Percentiles rank a stretch among this genome's conserved stretches.
phyloP scores from a whole-genome alignment of 2,329 filamentous ascomycete species.

The Leptoxyphium fumago region DNA sequence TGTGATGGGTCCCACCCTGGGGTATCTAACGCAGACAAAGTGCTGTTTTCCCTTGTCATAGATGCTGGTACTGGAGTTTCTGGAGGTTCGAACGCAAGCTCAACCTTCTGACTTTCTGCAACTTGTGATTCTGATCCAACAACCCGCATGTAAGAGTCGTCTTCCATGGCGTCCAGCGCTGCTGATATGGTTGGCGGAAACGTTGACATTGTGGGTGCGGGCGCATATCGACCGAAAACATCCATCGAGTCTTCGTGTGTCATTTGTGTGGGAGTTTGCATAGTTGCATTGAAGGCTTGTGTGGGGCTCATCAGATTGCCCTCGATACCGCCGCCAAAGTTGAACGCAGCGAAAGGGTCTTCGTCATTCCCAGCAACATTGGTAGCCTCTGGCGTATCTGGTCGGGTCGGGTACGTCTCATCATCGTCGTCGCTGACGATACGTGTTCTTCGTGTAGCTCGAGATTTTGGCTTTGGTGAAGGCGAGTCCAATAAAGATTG shows the following conservation, averaged over 20 bases:
- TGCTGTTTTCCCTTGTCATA: constrained; percentile 3
- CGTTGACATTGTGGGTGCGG: constrained; percentile 16
- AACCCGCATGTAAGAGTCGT: constrained; percentile 11
- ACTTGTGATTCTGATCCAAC: constrained; percentile 12
- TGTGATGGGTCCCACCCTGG: constrained; percentile 22
- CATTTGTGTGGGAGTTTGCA: constrained; percentile 20
- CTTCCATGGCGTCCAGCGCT: neutral
- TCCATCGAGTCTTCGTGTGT: constrained; percentile 29
- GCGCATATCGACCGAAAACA: constrained; percentile 16
- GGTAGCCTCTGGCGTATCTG: neutral
- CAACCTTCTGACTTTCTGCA: constrained; percentile 20
- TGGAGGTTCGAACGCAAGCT: constrained; percentile 20
- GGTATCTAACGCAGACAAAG: constrained; percentile 13
- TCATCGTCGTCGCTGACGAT: constrained; percentile 22
- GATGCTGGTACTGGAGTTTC: constrained; percentile 13
- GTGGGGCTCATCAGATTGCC: constrained; percentile 18
- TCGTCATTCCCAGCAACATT: constrained; percentile 4
- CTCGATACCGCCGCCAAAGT: constrained; percentile 12
- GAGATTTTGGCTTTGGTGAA: constrained; percentile 5
- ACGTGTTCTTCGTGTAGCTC: constrained; percentile 16
- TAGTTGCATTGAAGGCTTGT: constrained; percentile 21
- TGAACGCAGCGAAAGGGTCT: constrained; percentile 20
- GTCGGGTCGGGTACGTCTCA: constrained; percentile 5
- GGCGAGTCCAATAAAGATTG: neutral
- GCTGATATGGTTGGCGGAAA: constrained; percentile 11